phyloP scores from a whole-genome alignment of 2,329 filamentous ascomycete genomes.

The Amauroascus verrucosus region DNA sequence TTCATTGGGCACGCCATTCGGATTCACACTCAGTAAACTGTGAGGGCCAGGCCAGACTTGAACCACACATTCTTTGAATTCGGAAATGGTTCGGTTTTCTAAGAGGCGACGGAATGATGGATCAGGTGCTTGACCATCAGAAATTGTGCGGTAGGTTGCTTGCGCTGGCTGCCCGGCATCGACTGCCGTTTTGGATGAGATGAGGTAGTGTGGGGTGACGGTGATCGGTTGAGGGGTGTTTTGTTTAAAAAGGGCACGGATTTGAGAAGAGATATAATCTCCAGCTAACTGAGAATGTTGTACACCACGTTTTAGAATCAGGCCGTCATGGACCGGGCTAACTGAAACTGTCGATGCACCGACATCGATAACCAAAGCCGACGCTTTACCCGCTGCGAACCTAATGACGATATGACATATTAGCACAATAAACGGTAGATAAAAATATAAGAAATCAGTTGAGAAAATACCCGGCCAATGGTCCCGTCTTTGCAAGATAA shows the following conservation, averaged over 20 bases:
- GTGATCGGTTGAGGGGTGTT: conserved; percentile 59
- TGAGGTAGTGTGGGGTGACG: conserved; percentile 73
- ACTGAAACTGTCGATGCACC: conserved; percentile 82
- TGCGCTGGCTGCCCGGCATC: conserved; percentile 74
- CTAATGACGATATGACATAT: conserved; percentile 24
- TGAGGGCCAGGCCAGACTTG: conserved; percentile 82
- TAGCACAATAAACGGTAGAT: not conserved
- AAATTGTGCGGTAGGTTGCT: conserved; percentile 62
- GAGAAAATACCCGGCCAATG: conserved; percentile 59
- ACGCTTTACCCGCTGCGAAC: conserved; percentile 87
- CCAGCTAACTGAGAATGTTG: conserved; percentile 78
- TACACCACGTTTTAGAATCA: conserved; percentile 83
- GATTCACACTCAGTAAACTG: conserved; percentile 44
- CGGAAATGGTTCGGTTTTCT: conserved; percentile 84
- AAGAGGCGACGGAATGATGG: conserved; percentile 71
- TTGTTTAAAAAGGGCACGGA: conserved; percentile 66
- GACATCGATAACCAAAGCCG: conserved; percentile 83
- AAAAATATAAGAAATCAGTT: not conserved
- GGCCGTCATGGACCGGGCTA: conserved; percentile 84
- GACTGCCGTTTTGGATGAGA: conserved; percentile 77
- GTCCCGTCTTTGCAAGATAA: conserved; percentile 80
- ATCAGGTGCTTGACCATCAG: conserved; percentile 45
- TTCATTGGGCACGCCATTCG: conserved; percentile 55
- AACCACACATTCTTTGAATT: conserved; percentile 96
- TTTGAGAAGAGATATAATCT: conserved; percentile 79